These are phyloP conservation scores for Exophiala phaeomuriformis DNA, from an alignment of 2,329 filamentous ascomycete genomes.

Conservation along the genomic window DNA sequence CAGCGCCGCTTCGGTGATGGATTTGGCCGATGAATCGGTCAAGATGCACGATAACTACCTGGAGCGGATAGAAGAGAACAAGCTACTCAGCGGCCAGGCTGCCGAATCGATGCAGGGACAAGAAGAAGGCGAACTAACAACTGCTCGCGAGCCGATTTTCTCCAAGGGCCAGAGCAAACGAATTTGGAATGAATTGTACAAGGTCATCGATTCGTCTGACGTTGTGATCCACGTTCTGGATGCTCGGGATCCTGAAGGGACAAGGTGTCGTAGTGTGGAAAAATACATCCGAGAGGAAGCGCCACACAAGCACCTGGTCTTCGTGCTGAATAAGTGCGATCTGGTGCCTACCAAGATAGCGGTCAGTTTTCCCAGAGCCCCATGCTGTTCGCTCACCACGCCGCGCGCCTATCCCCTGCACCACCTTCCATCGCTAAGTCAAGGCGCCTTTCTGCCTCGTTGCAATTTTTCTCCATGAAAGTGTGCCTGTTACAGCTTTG, in stretches of 20 bases:
- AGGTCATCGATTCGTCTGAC: slow-evolving; percentile 91
- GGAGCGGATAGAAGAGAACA: slow-evolving; percentile 71
- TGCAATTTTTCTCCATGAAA: slow-evolving; percentile 62
- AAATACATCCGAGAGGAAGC: slow-evolving; percentile 92
- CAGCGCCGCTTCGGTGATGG: slow-evolving; percentile 69
- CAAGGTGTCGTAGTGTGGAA: slow-evolving; percentile 80
- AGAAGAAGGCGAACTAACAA: slow-evolving; percentile 46
- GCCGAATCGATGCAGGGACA: slow-evolving; percentile 44
- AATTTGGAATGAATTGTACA: slow-evolving; percentile 95
- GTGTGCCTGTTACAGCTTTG: slow-evolving; percentile 96
- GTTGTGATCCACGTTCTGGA: slow-evolving; percentile 91
- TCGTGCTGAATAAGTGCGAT: slow-evolving; percentile 86
- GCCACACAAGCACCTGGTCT: slow-evolving; percentile 90
- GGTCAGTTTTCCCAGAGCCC: slow-evolving; percentile 58
- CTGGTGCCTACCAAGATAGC: slow-evolving; percentile 85
- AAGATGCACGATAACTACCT: slow-evolving; percentile 76
- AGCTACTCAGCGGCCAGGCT: slow-evolving; percentile 60
- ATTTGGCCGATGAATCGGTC: slow-evolving; percentile 71
- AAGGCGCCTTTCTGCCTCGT: slow-evolving; percentile 61
- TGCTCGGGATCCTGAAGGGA: slow-evolving; percentile 82
- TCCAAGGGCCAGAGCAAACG: slow-evolving; percentile 90
- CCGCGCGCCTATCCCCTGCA: slow-evolving; percentile 11
- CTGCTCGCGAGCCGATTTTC: slow-evolving; percentile 79
- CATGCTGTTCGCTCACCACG: slow-evolving; percentile 6
- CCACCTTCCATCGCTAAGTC: slow-evolving; percentile 68